Percentiles rank a stretch among this genome's conserved stretches.
phyloP scores from a whole-genome alignment of 164 flowering plant species.

The Aristolochia californica region DNA sequence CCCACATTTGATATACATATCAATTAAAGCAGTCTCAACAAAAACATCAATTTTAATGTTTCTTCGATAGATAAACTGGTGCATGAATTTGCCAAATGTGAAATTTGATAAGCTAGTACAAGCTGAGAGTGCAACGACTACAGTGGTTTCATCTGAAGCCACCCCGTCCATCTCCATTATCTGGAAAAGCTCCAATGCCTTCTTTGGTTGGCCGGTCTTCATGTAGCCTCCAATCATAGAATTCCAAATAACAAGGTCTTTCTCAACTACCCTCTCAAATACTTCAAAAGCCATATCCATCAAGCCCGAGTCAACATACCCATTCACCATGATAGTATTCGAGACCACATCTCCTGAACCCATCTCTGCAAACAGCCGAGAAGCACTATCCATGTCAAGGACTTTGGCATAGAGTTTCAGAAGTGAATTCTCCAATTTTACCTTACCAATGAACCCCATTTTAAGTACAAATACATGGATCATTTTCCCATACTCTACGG shows the following conservation, averaged over 20 bases:
- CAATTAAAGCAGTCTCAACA: constrained; percentile 22
- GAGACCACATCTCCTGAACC: constrained; percentile 23
- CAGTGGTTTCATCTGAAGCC: constrained; percentile 18
- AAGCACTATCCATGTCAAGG: constrained; percentile 12
- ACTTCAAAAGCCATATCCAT: constrained; percentile 17
- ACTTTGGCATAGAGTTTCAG: constrained; percentile 16
- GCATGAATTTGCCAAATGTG: constrained; percentile 17
- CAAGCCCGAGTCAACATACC: constrained; percentile 17
- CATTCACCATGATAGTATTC: constrained; percentile 40
- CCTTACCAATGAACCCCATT: constrained; percentile 4
- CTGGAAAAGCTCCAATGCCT: constrained; percentile 19
- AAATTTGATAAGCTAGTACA: constrained; percentile 18
- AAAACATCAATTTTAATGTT: constrained; percentile 13
- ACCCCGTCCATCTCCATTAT: constrained; percentile 13
- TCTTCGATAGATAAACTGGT: constrained; percentile 8
- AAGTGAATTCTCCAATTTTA: constrained; percentile 17
- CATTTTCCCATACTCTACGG: constrained; percentile 1
- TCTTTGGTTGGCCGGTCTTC: constrained; percentile 12
- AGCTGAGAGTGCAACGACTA: constrained; percentile 19
- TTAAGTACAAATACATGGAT: constrained; percentile 16
- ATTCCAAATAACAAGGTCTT: constrained; percentile 23
- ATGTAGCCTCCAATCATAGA: constrained; percentile 22
- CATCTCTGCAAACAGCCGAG: constrained; percentile 17
- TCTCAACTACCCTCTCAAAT: constrained; percentile 17
- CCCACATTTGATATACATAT: constrained; percentile 32